These are phyloP conservation scores for Ceratocystis harringtonii DNA, from an alignment of 2,329 filamentous ascomycete genomes.

Conservation along the genomic window DNA sequence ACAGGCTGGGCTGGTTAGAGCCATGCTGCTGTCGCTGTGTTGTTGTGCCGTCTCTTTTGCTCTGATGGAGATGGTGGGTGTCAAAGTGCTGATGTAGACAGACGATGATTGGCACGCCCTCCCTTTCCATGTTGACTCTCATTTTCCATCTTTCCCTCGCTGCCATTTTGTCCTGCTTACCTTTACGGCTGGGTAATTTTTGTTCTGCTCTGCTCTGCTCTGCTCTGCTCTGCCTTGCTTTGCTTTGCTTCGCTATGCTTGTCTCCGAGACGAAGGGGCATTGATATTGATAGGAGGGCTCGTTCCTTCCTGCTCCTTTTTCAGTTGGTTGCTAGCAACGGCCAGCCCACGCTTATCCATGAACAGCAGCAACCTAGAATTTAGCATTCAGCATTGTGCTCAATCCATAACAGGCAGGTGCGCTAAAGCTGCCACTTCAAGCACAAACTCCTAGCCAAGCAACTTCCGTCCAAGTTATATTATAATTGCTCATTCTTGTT, in stretches of 20 bases:
- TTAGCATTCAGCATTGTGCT: too few species aligned
- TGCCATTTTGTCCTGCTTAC: neutral
- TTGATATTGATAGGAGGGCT: slow-evolving; percentile 4
- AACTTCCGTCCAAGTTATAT: neutral
- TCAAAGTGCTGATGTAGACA: neutral
- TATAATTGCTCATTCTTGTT: too few species aligned
- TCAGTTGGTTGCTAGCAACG: neutral
- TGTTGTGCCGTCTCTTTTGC: neutral
- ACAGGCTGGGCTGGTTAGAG: neutral
- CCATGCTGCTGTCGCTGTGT: neutral
- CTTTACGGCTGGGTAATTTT: too few species aligned
- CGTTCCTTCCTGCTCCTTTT: slow-evolving; percentile 9
- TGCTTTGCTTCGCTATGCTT: too few species aligned
- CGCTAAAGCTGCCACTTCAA: neutral
- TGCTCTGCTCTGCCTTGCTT: too few species aligned
- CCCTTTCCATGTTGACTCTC: neutral
- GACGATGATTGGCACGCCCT: too few species aligned
- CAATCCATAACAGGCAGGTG: too few species aligned
- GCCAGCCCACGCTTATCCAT: neutral
- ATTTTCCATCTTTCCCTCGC: neutral
- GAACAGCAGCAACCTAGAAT: neutral
- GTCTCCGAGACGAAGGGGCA: neutral
- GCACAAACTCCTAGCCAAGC: neutral
- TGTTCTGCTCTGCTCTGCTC: too few species aligned
- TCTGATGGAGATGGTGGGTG: neutral